Evolutionary conservation across 768 basidiomycete species (phyloP).

Genomic region (Rubroboletus pulcherrimus): DNA sequence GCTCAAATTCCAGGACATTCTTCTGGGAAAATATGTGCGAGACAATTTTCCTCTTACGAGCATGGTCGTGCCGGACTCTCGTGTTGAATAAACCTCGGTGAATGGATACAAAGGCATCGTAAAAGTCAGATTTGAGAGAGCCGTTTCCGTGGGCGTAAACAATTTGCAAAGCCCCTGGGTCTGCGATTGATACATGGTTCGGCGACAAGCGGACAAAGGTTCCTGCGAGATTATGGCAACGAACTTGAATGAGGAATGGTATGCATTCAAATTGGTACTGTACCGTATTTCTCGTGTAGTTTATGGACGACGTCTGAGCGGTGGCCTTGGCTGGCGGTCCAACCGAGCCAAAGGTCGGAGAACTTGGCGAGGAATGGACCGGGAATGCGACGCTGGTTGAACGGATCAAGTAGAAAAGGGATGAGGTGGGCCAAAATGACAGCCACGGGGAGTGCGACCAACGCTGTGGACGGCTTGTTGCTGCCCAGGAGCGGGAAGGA

Average conservation of each 20-base stretch:
- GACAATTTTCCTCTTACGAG: constrained; percentile 89
- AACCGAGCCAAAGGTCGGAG: constrained; percentile 71
- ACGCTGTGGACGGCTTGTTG: constrained; percentile 1
- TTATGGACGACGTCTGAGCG: constrained; percentile 72
- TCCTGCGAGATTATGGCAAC: constrained; percentile 35
- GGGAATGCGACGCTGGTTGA: constrained; percentile 58
- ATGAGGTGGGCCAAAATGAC: constrained; percentile 34
- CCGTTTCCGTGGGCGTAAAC: constrained; percentile 85
- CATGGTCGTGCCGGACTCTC: constrained; percentile 71
- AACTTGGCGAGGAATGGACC: constrained; percentile 71
- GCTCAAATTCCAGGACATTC: constrained; percentile 82
- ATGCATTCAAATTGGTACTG: constrained; percentile 8
- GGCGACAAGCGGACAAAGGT: constrained; percentile 70
- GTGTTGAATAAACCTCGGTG: constrained; percentile 74
- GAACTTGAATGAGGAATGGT: background rate
- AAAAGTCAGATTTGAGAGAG: constrained; percentile 76
- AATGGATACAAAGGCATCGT: constrained; percentile 76
- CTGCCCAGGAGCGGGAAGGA: background rate
- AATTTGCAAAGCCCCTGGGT: constrained; percentile 69
- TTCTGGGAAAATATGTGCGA: constrained; percentile 84
- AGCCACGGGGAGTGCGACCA: constrained; percentile 15
- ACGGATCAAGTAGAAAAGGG: constrained; percentile 54
- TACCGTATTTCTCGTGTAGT: constrained; percentile 72
- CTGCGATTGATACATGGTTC: constrained; percentile 72
- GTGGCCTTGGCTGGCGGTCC: constrained; percentile 60